Percentiles rank a stretch among this genome's conserved stretches.
Evolutionary conservation across 148 eudicot genomes (phyloP).

Genomic region (Silene conica): DNA sequence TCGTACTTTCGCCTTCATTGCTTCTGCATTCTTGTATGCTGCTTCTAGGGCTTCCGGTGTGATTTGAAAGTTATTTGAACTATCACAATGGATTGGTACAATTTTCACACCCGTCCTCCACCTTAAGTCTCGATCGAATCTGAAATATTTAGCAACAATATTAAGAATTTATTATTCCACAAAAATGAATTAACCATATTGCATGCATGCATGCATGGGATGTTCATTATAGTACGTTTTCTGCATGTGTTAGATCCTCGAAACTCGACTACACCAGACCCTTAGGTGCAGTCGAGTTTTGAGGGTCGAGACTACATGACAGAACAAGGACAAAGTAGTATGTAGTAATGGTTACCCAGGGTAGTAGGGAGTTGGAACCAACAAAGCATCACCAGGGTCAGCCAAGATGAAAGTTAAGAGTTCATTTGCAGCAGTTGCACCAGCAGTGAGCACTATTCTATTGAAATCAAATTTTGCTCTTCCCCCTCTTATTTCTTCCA

Average conservation of each 20-base stretch:
- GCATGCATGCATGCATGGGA: too few species aligned
- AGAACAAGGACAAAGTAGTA: too few species aligned
- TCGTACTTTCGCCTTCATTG: conserved; percentile 46
- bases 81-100: conserved; percentile 67
- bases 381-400: conserved; percentile 79
- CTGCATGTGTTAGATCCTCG: too few species aligned
- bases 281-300: too few species aligned
- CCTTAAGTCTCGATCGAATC: conserved; percentile 85
- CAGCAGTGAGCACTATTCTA: conserved; percentile 82
- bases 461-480: conserved; percentile 66
- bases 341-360: too few species aligned
- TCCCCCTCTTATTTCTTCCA: conserved; percentile 90
- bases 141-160: conserved; percentile 21
- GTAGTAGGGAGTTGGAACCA: conserved; percentile 92
- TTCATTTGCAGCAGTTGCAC: conserved; percentile 93
- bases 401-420: conserved; percentile 84
- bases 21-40: conserved; percentile 50
- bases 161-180: not conserved
- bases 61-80: conserved; percentile 73
- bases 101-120: conserved; percentile 94
- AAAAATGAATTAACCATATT: too few species aligned
- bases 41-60: conserved; percentile 66
- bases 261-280: too few species aligned
- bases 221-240: too few species aligned
- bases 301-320: too few species aligned